A percentile compares a stretch with the other conserved stretches of the same genome.
phyloP scores from a whole-genome alignment of 305 asterid species.

The Solanum chacoense region DNA sequence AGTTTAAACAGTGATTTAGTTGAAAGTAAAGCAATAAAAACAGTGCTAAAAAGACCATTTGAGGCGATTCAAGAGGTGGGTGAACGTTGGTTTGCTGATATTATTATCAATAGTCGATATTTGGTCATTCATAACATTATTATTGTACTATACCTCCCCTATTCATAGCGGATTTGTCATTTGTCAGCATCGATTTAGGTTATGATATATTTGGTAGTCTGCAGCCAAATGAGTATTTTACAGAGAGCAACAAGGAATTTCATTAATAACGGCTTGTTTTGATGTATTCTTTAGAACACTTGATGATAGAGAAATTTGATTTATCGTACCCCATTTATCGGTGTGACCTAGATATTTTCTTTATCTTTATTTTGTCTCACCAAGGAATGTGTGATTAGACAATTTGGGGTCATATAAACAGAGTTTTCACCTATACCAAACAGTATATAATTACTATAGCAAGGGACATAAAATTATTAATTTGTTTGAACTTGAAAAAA shows the following conservation, averaged over 20 bases:
- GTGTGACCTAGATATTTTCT: background rate
- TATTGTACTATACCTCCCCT: too few relatives aligned
- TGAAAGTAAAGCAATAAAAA: background rate
- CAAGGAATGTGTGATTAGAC: background rate
- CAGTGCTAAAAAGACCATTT: background rate
- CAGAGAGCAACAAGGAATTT: background rate
- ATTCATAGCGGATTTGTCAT: accelerated
- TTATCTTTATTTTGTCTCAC: background rate
- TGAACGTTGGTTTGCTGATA: background rate
- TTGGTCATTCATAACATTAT: background rate
- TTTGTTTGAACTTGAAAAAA: background rate
- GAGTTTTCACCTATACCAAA: background rate
- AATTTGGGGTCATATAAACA: background rate
- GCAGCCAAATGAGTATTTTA: background rate
- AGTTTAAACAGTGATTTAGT: background rate
- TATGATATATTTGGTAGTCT: too few relatives aligned
- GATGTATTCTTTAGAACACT: background rate
- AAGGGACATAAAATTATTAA: background rate
- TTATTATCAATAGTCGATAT: too few relatives aligned
- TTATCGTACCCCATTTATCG: background rate
- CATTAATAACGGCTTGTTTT: background rate
- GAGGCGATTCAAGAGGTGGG: background rate
- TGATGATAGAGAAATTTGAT: background rate
- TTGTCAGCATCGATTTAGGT: background rate
- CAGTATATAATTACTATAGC: background rate